Evolutionary conservation across 768 basidiomycete genomes (phyloP).

Genomic region (Favolaschia claudopus): DNA sequence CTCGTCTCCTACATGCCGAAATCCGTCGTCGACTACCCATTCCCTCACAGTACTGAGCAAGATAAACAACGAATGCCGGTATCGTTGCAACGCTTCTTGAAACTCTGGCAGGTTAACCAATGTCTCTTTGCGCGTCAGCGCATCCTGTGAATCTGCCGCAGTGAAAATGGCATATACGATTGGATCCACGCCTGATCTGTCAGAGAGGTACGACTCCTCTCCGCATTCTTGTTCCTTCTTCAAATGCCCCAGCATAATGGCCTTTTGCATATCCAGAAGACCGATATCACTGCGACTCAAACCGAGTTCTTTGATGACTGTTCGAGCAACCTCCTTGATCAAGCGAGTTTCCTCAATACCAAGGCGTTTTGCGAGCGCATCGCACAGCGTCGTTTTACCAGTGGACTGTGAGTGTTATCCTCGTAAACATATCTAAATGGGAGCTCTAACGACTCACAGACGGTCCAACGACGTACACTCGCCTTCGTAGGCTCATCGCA

Average conservation of each 20-base stretch:
- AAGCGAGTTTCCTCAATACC: slow-evolving; percentile 46
- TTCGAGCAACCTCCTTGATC: slow-evolving; percentile 69
- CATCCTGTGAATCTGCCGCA: slow-evolving; percentile 46
- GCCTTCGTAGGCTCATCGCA: neutral
- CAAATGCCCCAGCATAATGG: slow-evolving; percentile 67
- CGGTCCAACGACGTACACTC: slow-evolving; percentile 59
- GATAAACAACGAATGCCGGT: slow-evolving; percentile 57
- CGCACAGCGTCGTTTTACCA: slow-evolving; percentile 75
- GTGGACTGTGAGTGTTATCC: slow-evolving; percentile 46
- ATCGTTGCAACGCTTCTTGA: slow-evolving; percentile 48
- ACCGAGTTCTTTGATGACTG: slow-evolving; percentile 59
- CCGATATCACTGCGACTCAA: slow-evolving; percentile 60
- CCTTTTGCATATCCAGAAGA: slow-evolving; percentile 65
- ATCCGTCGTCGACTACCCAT: slow-evolving; percentile 71
- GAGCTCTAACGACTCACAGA: slow-evolving; percentile 43
- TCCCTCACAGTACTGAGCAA: slow-evolving; percentile 62
- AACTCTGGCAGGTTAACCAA: slow-evolving; percentile 50
- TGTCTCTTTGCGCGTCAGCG: slow-evolving; percentile 37
- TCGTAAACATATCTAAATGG: neutral
- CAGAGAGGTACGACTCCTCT: slow-evolving; percentile 54
- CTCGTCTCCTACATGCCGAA: slow-evolving; percentile 62
- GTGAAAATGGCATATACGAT: slow-evolving; percentile 67
- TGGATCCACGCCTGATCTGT: slow-evolving; percentile 71
- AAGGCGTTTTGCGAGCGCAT: slow-evolving; percentile 54
- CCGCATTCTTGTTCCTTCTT: slow-evolving; percentile 46